Conservation (phyloP, 1,284 basidiomycete genomes). For the Fistulinella cinereoalba region DNA sequence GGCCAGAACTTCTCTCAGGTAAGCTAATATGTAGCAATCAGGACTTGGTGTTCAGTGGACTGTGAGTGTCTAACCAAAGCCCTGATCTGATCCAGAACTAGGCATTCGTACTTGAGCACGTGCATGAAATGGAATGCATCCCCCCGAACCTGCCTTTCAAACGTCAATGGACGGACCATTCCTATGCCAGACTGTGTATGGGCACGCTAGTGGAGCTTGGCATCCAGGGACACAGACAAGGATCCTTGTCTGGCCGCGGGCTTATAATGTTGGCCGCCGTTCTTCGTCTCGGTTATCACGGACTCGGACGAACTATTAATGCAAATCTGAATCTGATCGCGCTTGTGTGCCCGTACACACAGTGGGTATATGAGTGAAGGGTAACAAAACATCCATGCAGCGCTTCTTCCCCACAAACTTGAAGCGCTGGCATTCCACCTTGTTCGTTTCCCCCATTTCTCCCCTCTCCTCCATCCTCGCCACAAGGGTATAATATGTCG, state of each 20-base stretch:
- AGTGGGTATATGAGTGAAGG: too few relatives aligned
- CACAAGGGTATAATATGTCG: conserved; percentile 4
- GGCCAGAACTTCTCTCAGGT: background rate
- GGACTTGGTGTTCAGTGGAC: too few relatives aligned
- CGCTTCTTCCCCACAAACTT: background rate
- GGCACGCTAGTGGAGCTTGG: background rate
- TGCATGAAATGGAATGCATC: too few relatives aligned
- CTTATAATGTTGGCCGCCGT: background rate
- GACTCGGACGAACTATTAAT: too few relatives aligned
- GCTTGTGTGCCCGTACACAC: too few relatives aligned
- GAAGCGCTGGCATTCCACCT: conserved; percentile 2
- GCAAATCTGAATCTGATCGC: too few relatives aligned
- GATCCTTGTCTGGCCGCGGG: background rate
- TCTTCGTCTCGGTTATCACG: background rate
- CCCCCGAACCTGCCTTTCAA: background rate
- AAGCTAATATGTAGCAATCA: background rate
- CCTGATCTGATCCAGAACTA: too few relatives aligned
- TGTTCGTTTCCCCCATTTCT: background rate
- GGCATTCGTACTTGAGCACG: too few relatives aligned
- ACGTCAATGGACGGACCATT: too few relatives aligned
- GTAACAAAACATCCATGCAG: background rate
- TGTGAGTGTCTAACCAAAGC: too few relatives aligned
- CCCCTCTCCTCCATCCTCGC: background rate
- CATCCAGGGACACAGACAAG: too few relatives aligned
- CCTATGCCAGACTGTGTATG: too few relatives aligned